phyloP scores from a whole-genome alignment of 768 basidiomycete species.

The Suillus brevipes region DNA sequence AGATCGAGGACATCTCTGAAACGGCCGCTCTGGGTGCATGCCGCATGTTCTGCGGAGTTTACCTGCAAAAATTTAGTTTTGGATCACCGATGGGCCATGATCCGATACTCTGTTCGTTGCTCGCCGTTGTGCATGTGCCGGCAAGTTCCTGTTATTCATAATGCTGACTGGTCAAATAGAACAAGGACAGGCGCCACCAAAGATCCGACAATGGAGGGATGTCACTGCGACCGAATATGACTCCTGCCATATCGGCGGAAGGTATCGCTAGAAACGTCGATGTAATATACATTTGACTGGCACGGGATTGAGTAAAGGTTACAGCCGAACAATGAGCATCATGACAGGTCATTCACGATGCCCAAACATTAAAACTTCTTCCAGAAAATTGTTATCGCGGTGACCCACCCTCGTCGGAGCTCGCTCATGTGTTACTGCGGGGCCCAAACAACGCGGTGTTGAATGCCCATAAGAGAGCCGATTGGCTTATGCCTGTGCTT shows the following conservation, averaged over 20 bases:
- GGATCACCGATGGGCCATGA: neutral
- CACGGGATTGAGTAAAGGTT: neutral
- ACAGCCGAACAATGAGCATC: neutral
- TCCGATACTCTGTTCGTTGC: slow-evolving; percentile 3
- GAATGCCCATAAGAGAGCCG: slow-evolving; percentile 11
- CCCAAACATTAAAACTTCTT: neutral
- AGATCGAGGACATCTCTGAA: neutral
- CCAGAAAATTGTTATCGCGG: slow-evolving; percentile 1
- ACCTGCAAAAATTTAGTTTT: neutral
- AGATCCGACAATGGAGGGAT: slow-evolving; percentile 37
- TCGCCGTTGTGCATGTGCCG: slow-evolving; percentile 24
- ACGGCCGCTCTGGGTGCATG: neutral
- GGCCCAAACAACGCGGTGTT: slow-evolving; percentile 25
- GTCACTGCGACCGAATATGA: slow-evolving; percentile 15
- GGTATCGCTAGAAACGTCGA: slow-evolving; percentile 38
- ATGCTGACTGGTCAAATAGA: slow-evolving; percentile 32
- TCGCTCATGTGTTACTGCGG: slow-evolving; percentile 22
- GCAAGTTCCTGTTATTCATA: slow-evolving; percentile 18
- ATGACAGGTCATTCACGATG: slow-evolving; percentile 27
- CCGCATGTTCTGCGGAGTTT: neutral
- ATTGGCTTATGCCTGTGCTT: slow-evolving; percentile 3
- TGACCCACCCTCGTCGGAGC: slow-evolving; percentile 9
- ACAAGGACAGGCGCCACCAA: slow-evolving; percentile 31
- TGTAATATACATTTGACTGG: neutral
- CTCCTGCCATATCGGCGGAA: slow-evolving; percentile 27